These are phyloP conservation scores for Crucihimalaya himalaica DNA, from an alignment of 345 rosid genomes.

Conservation along the genomic window DNA sequence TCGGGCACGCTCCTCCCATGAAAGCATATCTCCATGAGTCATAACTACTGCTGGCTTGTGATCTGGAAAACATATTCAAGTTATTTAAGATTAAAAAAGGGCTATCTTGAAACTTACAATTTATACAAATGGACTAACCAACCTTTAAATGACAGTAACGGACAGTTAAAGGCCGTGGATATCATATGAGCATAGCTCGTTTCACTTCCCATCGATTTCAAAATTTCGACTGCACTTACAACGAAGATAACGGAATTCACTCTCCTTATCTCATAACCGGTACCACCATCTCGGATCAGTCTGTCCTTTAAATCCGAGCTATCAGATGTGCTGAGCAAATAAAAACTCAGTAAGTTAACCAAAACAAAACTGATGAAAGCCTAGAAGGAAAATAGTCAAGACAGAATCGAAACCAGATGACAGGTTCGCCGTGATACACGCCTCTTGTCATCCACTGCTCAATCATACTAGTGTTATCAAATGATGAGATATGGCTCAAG, in stretches of 20 bases:
- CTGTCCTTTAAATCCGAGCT: slow-evolving; percentile 44
- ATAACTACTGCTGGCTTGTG: slow-evolving; percentile 80
- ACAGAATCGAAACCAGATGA: slow-evolving; percentile 51
- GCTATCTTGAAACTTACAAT: not conserved
- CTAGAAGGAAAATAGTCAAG: not conserved
- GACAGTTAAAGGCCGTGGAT: slow-evolving; percentile 49
- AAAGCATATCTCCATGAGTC: slow-evolving; percentile 84
- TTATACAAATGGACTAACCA: not conserved
- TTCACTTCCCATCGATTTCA: slow-evolving; percentile 54
- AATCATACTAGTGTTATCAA: slow-evolving; percentile 50
- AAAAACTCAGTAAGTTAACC: slow-evolving; percentile 20
- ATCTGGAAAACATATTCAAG: slow-evolving; percentile 49
- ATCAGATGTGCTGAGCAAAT: slow-evolving; percentile 58
- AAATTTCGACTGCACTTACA: slow-evolving; percentile 56
- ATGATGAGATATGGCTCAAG: slow-evolving; percentile 41
- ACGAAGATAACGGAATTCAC: slow-evolving; percentile 75
- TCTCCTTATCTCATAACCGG: slow-evolving; percentile 41
- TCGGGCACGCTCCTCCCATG: slow-evolving; percentile 54
- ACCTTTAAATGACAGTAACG: slow-evolving; percentile 77
- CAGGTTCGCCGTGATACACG: slow-evolving; percentile 59
- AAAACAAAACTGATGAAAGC: not conserved
- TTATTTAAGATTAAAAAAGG: not conserved
- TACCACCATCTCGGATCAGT: slow-evolving; percentile 42
- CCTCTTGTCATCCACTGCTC: slow-evolving; percentile 66
- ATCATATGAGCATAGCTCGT: slow-evolving; percentile 44